Conservation (phyloP, 208 protist species). For the Trypanosoma avium region DNA sequence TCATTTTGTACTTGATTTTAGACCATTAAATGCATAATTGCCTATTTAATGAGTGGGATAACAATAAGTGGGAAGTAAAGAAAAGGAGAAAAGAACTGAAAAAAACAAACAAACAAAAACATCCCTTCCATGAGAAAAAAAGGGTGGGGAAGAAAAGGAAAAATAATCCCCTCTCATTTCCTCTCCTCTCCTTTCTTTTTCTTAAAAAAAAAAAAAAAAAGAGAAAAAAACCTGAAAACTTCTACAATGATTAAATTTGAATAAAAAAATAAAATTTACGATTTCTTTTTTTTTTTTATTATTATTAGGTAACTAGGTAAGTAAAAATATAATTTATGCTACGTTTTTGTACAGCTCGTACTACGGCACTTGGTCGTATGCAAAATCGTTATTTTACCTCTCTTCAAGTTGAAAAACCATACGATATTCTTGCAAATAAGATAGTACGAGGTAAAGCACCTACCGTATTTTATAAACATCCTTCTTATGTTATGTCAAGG, state of each 20-base stretch:
- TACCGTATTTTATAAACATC: slow-evolving; percentile 79
- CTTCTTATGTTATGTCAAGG: slow-evolving; percentile 86
- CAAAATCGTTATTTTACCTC: slow-evolving; percentile 35
- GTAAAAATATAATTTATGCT: slow-evolving; percentile 27
- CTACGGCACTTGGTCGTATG: slow-evolving; percentile 24
- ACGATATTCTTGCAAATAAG: slow-evolving; percentile 76
- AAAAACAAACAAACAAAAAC: background rate
- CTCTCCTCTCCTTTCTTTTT: too few species aligned
- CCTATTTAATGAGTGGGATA: background rate
- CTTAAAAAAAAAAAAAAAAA: too few species aligned
- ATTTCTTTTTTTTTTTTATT: slow-evolving; percentile 20
- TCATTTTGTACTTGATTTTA: slow-evolving; percentile 71
- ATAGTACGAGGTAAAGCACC: slow-evolving; percentile 69
- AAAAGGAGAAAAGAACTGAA: too few species aligned
- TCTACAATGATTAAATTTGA: too few species aligned
- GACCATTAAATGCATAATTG: slow-evolving; percentile 4
- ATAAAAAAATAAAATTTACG: background rate
- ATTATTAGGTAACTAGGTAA: slow-evolving; percentile 6
- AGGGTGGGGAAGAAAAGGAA: too few species aligned
- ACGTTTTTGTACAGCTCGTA: slow-evolving; percentile 10
- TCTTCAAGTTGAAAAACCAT: slow-evolving; percentile 88
- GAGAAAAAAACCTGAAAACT: too few species aligned
- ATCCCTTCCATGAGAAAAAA: too few species aligned
- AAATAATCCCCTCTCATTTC: too few species aligned
- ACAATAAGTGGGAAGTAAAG: too few species aligned